Percentiles rank a stretch among this genome's conserved stretches.
These are phyloP conservation scores for Eutrema salsugineum DNA, from an alignment of 441 rosid species.

Conservation along the genomic window DNA sequence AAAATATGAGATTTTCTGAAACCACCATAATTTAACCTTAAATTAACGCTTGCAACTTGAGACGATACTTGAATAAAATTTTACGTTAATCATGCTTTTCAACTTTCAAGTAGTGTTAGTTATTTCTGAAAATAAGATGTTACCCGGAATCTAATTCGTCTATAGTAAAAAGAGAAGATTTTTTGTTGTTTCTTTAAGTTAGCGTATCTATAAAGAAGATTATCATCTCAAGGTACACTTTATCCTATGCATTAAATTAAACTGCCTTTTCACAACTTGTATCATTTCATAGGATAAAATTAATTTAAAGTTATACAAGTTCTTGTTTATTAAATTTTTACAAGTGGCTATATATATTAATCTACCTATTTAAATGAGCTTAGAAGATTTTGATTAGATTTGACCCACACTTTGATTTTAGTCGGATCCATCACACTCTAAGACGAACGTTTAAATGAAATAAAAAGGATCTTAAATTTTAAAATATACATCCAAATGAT, in stretches of 20 bases:
- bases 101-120: conserved; percentile 2
- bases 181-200: neutral
- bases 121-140: neutral
- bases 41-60: neutral
- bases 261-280: neutral
- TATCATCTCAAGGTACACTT: neutral
- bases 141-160: conserved; percentile 5
- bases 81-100: neutral
- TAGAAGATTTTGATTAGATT: neutral
- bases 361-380: neutral
- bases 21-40: neutral
- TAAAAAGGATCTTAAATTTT: neutral
- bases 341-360: too few species aligned
- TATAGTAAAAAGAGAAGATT: neutral
- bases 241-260: neutral
- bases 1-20: neutral
- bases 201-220: neutral
- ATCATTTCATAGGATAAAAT: neutral
- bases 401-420: neutral
- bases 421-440: neutral
- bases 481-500: neutral
- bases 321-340: neutral
- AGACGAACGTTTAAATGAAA: neutral
- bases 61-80: neutral
- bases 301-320: neutral